Percentiles rank a stretch among this genome's conserved stretches.
These are phyloP conservation scores for Venturiaceae sp. DNA, from an alignment of 2,329 filamentous ascomycete genomes.

Conservation along the genomic window DNA sequence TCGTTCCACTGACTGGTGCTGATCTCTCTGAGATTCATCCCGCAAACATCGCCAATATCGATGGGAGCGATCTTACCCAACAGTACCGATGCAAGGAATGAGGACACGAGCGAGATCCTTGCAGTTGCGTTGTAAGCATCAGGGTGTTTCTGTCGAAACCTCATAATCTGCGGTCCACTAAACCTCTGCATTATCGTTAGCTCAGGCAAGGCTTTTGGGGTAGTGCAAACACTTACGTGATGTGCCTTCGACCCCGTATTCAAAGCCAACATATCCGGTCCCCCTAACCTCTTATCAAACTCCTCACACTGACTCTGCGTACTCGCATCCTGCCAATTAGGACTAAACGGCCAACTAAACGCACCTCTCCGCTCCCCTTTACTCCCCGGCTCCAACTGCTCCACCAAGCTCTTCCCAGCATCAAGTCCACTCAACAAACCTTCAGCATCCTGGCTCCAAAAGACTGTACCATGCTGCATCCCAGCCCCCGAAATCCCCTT, in stretches of 20 bases:
- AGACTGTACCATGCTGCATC: conserved; percentile 96
- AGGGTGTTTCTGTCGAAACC: conserved; percentile 71
- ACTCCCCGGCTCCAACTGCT: conserved; percentile 50
- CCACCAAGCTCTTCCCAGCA: conserved; percentile 50
- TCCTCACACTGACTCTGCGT: conserved; percentile 85
- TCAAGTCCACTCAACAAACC: conserved; percentile 52
- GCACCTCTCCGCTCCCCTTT: conserved; percentile 39
- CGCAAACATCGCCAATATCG: conserved; percentile 89
- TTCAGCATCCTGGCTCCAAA: conserved; percentile 70
- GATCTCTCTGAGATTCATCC: conserved; percentile 96
- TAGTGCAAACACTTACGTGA: conserved; percentile 51
- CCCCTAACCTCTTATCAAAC: conserved; percentile 67
- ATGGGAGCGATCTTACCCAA: conserved; percentile 78
- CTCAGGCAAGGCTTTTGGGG: too few species aligned
- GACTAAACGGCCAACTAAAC: conserved; percentile 78
- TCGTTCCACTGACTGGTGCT: conserved; percentile 63
- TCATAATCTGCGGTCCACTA: conserved; percentile 92
- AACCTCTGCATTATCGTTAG: conserved; percentile 55
- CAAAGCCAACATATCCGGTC: conserved; percentile 58
- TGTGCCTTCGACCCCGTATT: conserved; percentile 88
- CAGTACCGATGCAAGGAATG: conserved; percentile 86
- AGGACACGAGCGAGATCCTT: conserved; percentile 88
- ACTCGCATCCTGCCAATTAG: conserved; percentile 97
- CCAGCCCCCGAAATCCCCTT: conserved; percentile 82
- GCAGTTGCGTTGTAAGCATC: conserved; percentile 71